These are phyloP conservation scores for Cladosporium sp. DNA, from an alignment of 2,329 filamentous ascomycete species.

Conservation along the genomic window DNA sequence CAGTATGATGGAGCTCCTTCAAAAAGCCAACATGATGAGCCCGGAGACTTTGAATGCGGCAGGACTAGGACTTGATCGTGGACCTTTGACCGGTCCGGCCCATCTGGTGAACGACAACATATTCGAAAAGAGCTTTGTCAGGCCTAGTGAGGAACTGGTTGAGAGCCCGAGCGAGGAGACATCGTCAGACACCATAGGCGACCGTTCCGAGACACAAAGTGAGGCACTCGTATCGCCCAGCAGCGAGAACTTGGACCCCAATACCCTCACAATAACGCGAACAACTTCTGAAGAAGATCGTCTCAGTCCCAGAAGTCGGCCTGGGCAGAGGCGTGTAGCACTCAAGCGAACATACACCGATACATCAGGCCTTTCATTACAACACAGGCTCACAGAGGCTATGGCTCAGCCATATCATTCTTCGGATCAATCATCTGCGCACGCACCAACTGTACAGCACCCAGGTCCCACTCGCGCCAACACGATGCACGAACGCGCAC, in stretches of 20 bases:
- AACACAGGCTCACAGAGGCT: slow-evolving; percentile 81
- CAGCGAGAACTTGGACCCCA: slow-evolving; percentile 15
- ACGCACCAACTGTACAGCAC: slow-evolving; percentile 32
- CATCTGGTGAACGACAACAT: slow-evolving; percentile 72
- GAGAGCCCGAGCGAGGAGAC: slow-evolving; percentile 47
- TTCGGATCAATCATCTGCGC: slow-evolving; percentile 50
- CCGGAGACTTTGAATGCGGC: slow-evolving; percentile 61
- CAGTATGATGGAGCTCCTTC: slow-evolving; percentile 85
- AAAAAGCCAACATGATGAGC: slow-evolving; percentile 76
- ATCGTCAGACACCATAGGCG: slow-evolving; percentile 23
- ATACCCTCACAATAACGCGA: slow-evolving; percentile 13
- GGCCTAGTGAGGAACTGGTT: slow-evolving; percentile 30
- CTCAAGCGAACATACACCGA: slow-evolving; percentile 90
- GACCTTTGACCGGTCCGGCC: slow-evolving; percentile 80
- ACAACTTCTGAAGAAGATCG: slow-evolving; percentile 21
- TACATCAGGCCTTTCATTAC: slow-evolving; percentile 70
- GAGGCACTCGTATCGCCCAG: slow-evolving; percentile 13
- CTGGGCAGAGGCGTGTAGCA: slow-evolving; percentile 30
- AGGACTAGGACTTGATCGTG: slow-evolving; percentile 51
- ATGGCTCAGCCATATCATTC: slow-evolving; percentile 78
- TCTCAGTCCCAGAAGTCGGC: slow-evolving; percentile 46
- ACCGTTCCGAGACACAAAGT: neutral
- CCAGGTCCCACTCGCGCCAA: slow-evolving; percentile 36
- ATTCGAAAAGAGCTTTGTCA: slow-evolving; percentile 78
- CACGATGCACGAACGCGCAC: slow-evolving; percentile 44